phyloP scores from a whole-genome alignment of 2,329 filamentous ascomycete genomes.

The Mariannaea elegans region DNA sequence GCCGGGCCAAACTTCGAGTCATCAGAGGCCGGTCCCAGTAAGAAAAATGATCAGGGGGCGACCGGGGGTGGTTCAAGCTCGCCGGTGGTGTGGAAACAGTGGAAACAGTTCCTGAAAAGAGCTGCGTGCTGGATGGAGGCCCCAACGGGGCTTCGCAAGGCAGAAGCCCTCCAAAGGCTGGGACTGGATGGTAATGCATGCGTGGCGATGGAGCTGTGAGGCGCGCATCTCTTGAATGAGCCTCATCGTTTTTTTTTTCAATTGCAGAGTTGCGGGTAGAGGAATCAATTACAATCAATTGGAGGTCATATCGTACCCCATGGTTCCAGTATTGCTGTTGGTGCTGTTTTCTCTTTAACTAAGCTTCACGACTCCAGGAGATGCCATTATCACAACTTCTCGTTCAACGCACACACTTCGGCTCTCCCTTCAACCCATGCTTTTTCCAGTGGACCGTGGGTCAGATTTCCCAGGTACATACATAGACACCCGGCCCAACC shows the following conservation, averaged over 20 bases:
- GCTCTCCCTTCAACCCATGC: slow-evolving; percentile 29
- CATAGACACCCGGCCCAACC: slow-evolving; percentile 34
- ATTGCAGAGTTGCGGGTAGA: slow-evolving; percentile 7
- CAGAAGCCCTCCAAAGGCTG: slow-evolving; percentile 36
- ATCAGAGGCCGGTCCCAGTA: not conserved
- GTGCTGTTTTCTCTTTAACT: slow-evolving; percentile 31
- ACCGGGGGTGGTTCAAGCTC: not conserved
- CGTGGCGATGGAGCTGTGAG: slow-evolving; percentile 35
- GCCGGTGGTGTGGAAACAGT: slow-evolving; percentile 15
- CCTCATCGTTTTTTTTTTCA: slow-evolving; percentile 30
- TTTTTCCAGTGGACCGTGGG: slow-evolving; percentile 30
- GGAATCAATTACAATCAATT: slow-evolving; percentile 39
- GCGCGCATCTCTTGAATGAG: slow-evolving; percentile 25
- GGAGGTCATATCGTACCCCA: not conserved
- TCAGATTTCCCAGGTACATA: slow-evolving; percentile 34
- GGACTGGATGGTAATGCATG: slow-evolving; percentile 41
- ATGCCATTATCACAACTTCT: slow-evolving; percentile 24
- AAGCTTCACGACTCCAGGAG: slow-evolving; percentile 34
- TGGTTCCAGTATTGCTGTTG: not conserved
- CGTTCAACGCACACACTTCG: slow-evolving; percentile 30
- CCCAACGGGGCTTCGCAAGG: slow-evolving; percentile 30
- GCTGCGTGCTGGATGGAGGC: slow-evolving; percentile 18
- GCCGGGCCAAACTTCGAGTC: slow-evolving; percentile 10
- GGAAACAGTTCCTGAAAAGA: slow-evolving; percentile 14
- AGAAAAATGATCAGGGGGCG: not conserved